Base-by-base conservation (phyloP, 139 green algal genomes). In the Picochlorum sp. region DNA sequence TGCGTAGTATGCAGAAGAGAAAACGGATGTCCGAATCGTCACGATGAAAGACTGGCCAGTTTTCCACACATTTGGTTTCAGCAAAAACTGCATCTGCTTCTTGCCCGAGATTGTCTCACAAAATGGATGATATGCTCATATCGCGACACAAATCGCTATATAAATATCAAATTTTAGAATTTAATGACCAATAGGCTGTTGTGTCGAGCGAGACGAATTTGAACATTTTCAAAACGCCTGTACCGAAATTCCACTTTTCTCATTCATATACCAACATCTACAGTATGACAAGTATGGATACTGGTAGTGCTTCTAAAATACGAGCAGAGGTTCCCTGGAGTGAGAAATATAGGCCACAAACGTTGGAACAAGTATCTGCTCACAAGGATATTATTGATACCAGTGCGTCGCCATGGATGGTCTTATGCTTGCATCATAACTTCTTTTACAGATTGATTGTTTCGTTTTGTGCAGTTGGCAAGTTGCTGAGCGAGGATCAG, bases 371-470 rank as follows among this genome's bases (percentile, higher is more conserved):
- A 61, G 90, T 98, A 20, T 84, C 90, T 16, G 89, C 90, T 8
- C 92, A 98, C 72, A 93, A 89, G 21, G 87, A 96, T 46, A 98
- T 98, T 74, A 89, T 99, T 14, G 89, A 96, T 54, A 99, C 94
- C 18, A 97, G 86, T 96, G 18, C 47, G 18, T 23, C 15, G 47
- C 18, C 8, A 21, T 26, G 5, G 47, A 18, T 56, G 47, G 10
- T 30, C 28, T 30, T 6, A 30, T 30, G 3, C 28, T 30, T 6
- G 26, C 4, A 6, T 30, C 26, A 30, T 30, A 0, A 30, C 28
- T 28, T 28, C 16, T 8, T 18, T 1, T 51, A 51, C 16, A 4
- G 2, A 28, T 28, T 28, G 24, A 28, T 28, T 28, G 24, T 28
- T 4, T 28, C 24, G 24, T 28, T 28, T 28, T 28, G 24, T 28